These are phyloP conservation scores for Elsinoe fawcettii DNA, from an alignment of 2,329 filamentous ascomycete genomes.

Conservation along the genomic window DNA sequence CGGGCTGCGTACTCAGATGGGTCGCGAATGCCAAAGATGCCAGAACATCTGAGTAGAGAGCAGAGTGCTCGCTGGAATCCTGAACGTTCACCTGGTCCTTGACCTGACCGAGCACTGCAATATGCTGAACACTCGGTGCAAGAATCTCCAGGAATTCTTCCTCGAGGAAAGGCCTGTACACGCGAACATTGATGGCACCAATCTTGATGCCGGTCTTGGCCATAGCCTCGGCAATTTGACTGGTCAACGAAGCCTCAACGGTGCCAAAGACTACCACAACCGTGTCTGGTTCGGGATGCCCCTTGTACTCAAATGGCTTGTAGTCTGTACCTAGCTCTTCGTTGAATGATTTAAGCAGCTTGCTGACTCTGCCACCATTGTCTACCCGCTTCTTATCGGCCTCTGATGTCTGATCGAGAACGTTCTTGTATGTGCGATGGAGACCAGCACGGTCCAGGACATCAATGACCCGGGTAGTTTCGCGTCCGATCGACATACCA, in stretches of 20 bases:
- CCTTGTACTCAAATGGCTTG: conserved; percentile 86
- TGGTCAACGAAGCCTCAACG: conserved; percentile 76
- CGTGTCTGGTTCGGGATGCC: conserved; percentile 68
- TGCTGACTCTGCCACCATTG: conserved; percentile 62
- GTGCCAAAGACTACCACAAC: conserved; percentile 92
- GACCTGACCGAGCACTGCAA: conserved; percentile 88
- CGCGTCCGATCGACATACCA: conserved; percentile 71
- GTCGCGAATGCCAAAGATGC: conserved; percentile 74
- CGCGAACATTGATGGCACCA: conserved; percentile 81
- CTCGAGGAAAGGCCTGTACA: conserved; percentile 93
- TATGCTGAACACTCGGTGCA: conserved; percentile 63
- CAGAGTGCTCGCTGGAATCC: conserved; percentile 72
- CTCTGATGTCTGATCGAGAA: conserved; percentile 54
- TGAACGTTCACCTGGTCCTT: conserved; percentile 61
- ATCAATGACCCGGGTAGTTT: conserved; percentile 75
- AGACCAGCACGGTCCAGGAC: conserved; percentile 66
- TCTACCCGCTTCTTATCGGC: conserved; percentile 63
- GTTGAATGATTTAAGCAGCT: conserved; percentile 69
- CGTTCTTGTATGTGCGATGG: conserved; percentile 58
- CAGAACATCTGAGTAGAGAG: conserved; percentile 83
- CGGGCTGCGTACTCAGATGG: conserved; percentile 54
- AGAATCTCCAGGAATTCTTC: conserved; percentile 82
- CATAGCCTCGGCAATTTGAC: conserved; percentile 68
- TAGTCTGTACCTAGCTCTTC: conserved; percentile 90
- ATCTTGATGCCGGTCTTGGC: conserved; percentile 67